These are phyloP conservation scores for Medicago truncatula DNA, from an alignment of 306 rosid species.

Conservation along the genomic window DNA sequence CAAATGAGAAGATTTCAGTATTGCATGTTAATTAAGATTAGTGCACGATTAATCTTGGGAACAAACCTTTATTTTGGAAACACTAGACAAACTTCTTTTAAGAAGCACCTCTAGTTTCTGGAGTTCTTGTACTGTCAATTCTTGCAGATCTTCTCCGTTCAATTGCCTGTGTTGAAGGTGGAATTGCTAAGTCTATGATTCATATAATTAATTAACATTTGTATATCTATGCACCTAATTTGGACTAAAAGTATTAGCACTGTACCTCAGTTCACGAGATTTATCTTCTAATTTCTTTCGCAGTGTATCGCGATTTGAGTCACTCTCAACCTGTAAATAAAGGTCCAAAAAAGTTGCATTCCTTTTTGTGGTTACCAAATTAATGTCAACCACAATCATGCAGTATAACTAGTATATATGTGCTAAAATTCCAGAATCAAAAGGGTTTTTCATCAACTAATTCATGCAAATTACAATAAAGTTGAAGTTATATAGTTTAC, in stretches of 20 bases:
- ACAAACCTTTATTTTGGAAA: conserved; percentile 46
- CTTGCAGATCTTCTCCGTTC: conserved; percentile 51
- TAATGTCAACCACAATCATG: not conserved
- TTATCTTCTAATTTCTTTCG: conserved; percentile 41
- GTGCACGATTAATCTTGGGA: not conserved
- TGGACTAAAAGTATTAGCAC: not conserved
- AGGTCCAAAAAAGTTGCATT: not conserved
- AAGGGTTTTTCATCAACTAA: not conserved
- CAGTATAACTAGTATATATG: too few relatives aligned
- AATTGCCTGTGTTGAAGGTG: conserved; percentile 40
- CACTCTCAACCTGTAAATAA: conserved; percentile 39
- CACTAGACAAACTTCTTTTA: conserved; percentile 36
- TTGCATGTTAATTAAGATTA: not conserved
- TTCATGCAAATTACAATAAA: conserved; percentile 1
- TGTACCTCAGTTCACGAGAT: conserved; percentile 49
- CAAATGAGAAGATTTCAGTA: not conserved
- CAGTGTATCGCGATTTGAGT: conserved; percentile 14
- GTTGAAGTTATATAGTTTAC: not conserved
- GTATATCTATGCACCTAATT: too few relatives aligned
- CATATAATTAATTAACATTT: not conserved
- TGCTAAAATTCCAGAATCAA: too few relatives aligned
- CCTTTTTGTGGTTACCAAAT: not conserved
- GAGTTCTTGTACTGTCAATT: conserved; percentile 41
- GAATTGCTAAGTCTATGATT: not conserved
- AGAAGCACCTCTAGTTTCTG: conserved; percentile 46